Evolutionary conservation across 805 yeast species (phyloP), one percentile per base, ranked within the genome.

Genomic region (Pichia sporocuriosa): DNA sequence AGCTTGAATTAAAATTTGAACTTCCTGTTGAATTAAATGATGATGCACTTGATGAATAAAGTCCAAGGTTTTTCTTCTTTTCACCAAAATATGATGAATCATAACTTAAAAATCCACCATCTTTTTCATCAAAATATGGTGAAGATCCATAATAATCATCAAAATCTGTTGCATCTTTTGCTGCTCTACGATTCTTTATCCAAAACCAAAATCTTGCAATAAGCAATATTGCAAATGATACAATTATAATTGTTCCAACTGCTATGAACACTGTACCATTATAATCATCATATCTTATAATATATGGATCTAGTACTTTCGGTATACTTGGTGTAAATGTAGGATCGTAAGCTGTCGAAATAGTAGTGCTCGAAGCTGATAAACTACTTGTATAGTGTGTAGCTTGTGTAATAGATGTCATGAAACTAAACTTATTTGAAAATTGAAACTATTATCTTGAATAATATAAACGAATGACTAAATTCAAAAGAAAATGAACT

Each of bases 221-320:
- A 6, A 56, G 37, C 2, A 53, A 42, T 8, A 62, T 19, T 2
- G 60, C 44, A 3, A 57, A 31, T n/a, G 49, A 22, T 3, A 51
- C 38, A 15, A 50, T 15, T 46, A 70, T 37, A 7, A 67, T 50
- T 0, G 62, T 57, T 5, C 73, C 76, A 6, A 68, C 57, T 4
- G 67, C 56, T 26, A 72, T 67, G 53, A 72, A 72, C 17, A 72
- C 67, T 12, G 72, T 52, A 19, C 69, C 67, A 15, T 56, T 52
- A 2, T 67, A 62, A 32, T 62, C 49, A 7, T 45, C 32, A 6
- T 60, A 40, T 17, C 40, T 37, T 7, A 43, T 39, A 9, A 69
- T 53, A 43, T 50, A 67, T 9, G 73, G 73, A 37, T 67, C 43
- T 6, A 26, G 12, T 2, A 20, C 40, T 4, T 48, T 39, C 9